Evolutionary conservation across 176 grass and related monocot species (phyloP).

Genomic region (Poa pratensis): DNA sequence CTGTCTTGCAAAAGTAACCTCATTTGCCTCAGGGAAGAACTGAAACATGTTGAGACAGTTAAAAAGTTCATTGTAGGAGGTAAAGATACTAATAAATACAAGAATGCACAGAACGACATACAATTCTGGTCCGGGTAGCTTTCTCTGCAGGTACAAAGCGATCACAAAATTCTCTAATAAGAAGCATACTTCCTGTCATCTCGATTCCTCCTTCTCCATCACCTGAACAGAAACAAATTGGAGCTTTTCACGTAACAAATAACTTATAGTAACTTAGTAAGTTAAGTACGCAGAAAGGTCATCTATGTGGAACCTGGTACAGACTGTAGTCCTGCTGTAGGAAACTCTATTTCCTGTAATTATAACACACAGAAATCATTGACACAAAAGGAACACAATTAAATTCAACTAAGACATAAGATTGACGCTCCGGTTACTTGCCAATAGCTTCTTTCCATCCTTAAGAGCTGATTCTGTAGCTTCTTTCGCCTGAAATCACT

Average conservation of each 20-base stretch:
- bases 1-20: constrained; percentile 85
- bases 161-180: constrained; percentile 90
- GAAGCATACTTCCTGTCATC: constrained; percentile 97
- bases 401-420: constrained; percentile 16
- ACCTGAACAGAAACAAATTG: constrained; percentile 52
- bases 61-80: neutral
- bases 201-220: constrained; percentile 97
- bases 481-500: constrained; percentile 93
- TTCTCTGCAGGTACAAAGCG: constrained; percentile 80
- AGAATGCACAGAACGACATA: constrained; percentile 48
- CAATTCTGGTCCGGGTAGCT: constrained; percentile 73
- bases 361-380: constrained; percentile 32
- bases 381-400: neutral
- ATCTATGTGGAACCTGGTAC: constrained; percentile 68
- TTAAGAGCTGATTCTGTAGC: constrained; percentile 74
- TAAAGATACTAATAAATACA: constrained; percentile 3
- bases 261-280: constrained; percentile 23
- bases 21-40: constrained; percentile 98
- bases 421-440: constrained; percentile 36
- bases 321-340: constrained; percentile 83
- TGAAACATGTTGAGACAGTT: constrained; percentile 45
- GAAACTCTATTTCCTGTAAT: constrained; percentile 93
- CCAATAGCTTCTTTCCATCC: constrained; percentile 85
- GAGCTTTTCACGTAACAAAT: constrained; percentile 14
- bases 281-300: constrained; percentile 36